These are phyloP conservation scores for Phytophthora brassicae DNA, from an alignment of 352 stramenopile genomes.

Conservation along the genomic window DNA sequence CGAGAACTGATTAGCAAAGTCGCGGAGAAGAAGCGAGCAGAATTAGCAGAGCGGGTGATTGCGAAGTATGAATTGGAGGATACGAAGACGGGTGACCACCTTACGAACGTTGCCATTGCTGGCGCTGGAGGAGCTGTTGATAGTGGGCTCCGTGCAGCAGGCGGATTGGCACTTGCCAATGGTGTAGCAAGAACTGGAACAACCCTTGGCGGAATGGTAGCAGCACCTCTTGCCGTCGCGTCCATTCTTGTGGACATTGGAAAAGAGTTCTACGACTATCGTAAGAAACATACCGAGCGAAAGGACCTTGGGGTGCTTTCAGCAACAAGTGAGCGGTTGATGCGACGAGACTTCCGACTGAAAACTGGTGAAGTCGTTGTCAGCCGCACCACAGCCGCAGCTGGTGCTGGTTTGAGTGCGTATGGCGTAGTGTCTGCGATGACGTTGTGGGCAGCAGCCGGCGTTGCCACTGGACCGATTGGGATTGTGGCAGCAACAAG, in stretches of 20 bases:
- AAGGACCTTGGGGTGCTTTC: conserved; percentile 69
- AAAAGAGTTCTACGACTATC: conserved; percentile 85
- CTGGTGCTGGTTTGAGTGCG: conserved; percentile 68
- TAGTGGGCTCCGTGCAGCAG: conserved; percentile 68
- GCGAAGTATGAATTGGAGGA: conserved; percentile 50
- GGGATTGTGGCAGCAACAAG: conserved; percentile 75
- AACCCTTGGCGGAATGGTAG: conserved; percentile 41
- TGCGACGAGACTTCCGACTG: conserved; percentile 76
- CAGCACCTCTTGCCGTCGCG: conserved; percentile 72
- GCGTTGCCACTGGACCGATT: conserved; percentile 65
- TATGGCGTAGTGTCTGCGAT: conserved; percentile 73
- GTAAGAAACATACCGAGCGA: conserved; percentile 66
- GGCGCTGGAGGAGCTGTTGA: conserved; percentile 72
- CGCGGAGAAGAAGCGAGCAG: conserved; percentile 47
- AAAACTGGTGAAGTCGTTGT: conserved; percentile 78
- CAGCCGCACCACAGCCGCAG: conserved; percentile 67
- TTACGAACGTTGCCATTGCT: conserved; percentile 56
- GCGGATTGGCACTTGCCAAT: conserved; percentile 70
- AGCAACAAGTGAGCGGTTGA: conserved; percentile 64
- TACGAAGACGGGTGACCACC: conserved; percentile 32
- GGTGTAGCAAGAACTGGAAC: conserved; percentile 57
- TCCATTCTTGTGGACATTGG: conserved; percentile 87
- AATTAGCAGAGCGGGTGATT: conserved; percentile 60
- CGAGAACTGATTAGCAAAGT: conserved; percentile 22
- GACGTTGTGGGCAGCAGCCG: conserved; percentile 75